Percentiles rank a stretch among this genome's conserved stretches.
Conservation (phyloP, 2,329 filamentous ascomycete genomes). For the Botrytis hyacinthi region DNA sequence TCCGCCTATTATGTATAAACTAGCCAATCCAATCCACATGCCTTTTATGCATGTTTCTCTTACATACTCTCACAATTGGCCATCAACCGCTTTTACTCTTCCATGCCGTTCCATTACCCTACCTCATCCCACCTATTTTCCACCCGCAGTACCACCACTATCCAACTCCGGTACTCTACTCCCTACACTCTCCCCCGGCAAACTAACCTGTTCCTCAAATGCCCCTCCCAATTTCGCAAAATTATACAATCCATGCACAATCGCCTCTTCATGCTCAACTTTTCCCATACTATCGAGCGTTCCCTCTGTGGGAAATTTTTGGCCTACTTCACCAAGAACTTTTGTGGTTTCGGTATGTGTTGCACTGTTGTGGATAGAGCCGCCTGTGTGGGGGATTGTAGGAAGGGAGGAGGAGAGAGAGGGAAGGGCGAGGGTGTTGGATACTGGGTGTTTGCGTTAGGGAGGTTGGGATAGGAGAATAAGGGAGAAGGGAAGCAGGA, state of each 20-base stretch:
- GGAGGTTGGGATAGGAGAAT: accelerated
- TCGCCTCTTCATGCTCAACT: conserved; percentile 21
- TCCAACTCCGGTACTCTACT: background rate
- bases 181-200: conserved; percentile 27
- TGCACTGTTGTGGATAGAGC: background rate
- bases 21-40: background rate
- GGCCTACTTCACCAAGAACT: conserved; percentile 24
- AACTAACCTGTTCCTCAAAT: conserved; percentile 29
- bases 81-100: too few relatives aligned
- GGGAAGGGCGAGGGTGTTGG: background rate
- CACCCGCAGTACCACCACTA: background rate
- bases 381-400: too few relatives aligned
- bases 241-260: conserved; percentile 30
- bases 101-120: background rate
- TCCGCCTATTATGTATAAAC: background rate
- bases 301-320: conserved; percentile 26
- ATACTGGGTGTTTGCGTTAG: background rate
- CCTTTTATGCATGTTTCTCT: background rate
- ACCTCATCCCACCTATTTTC: background rate
- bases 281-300: conserved; percentile 17
- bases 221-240: conserved; percentile 28
- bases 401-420: background rate
- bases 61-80: background rate
- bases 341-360: background rate
- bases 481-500: too few relatives aligned